Evolutionary conservation across 306 rosid genomes (phyloP), one percentile per base, ranked within the genome.

Genomic region (Aeschynomene evenia): DNA sequence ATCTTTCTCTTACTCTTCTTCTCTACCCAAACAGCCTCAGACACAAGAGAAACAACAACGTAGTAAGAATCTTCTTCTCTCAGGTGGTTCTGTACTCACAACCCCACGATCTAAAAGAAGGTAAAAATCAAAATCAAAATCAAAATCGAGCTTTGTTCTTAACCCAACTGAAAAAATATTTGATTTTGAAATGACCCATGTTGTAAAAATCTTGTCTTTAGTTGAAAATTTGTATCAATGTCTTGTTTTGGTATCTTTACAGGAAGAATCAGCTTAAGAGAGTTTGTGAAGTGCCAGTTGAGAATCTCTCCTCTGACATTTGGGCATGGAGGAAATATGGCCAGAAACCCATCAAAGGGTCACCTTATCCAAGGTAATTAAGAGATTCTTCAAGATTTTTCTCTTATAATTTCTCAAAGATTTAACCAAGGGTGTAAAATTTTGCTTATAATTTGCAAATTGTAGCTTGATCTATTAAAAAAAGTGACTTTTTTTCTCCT

Each of bases 251-350:
- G 7, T 11, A 45, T 26, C 8, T 40, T 73, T 65, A 7, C 81
- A 93, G 98, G 79, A 94, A 94, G 90, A 94, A 90, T 54, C 92
- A 85, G 79, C 80, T 90, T 5, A 94, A 94, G 88, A 90, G 88
- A 74, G 97, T 90, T 28, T 87, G 94, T 59, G 89, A 90, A 61
- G 97, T 94, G 2, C 94, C 98, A 1, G 96, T 90, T 3, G 98
- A 94, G 79, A 72, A 76, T 61, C 88, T 90, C 26, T 88, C 97
- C 7, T 90, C 98, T n/a, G 98, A 94, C 26, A 78, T 88, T 24
- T 94, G 98, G 98, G 97, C 98, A 54, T 94, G 98, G 98, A 75
- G 98, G 46, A 94, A 94, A 78, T 94, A 94, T 68, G 98, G 98
- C 1, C 98, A 94, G 64, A 94, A 94, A 83, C 98, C 98, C 76